Evolutionary conservation across 495 filamentous ascomycete species (phyloP), one percentile per base, ranked within the genome.

Genomic region (Aspergillus affinis): DNA sequence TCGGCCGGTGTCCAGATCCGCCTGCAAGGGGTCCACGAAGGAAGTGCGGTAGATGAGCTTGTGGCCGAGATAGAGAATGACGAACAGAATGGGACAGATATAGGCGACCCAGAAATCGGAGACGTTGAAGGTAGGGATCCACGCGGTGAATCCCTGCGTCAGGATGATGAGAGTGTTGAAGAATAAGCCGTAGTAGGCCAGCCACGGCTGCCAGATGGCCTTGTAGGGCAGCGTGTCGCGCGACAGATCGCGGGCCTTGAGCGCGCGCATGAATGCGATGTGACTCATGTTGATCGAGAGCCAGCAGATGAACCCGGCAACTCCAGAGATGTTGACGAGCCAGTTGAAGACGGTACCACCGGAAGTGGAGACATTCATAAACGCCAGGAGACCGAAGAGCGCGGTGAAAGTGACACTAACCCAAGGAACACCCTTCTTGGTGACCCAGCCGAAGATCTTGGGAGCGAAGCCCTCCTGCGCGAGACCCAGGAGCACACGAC

Each of bases 121-220:
- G 2, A 75, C 75, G 57, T 69, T 72, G 81, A 86, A 88, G n/a
- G 50, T 59, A 0, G 80, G 79, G 26, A 88, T 83, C 70, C 86
- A 89, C 10, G 78, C 77, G 2, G 81, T 85, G 65, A 89, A 89
- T 2, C 86, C 86, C 69, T 87, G 84, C 1, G 84, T 86, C 8
- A 89, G 57, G 52, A 82, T 78, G 63, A 88, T 84, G 21, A 88
- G 68, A n/a, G 79, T 58, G 70, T 77, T 83, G 72, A 86, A 86
- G 64, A 81, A 76, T n/a, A 88, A 70, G 4, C 84, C 86, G 61
- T 79, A 79, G 66, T 71, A 82, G 5, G 81, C 73, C 18, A 78
- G 66, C 58, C 70, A 86, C 0, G 83, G 83, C 69, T 85, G 82
- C 51, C 77, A 69, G 15, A 73, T 73, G 17, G 80, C 76, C 44